Conservation (phyloP, 352 stramenopile species). For the Hyaloperonospora arabidopsidis region DNA sequence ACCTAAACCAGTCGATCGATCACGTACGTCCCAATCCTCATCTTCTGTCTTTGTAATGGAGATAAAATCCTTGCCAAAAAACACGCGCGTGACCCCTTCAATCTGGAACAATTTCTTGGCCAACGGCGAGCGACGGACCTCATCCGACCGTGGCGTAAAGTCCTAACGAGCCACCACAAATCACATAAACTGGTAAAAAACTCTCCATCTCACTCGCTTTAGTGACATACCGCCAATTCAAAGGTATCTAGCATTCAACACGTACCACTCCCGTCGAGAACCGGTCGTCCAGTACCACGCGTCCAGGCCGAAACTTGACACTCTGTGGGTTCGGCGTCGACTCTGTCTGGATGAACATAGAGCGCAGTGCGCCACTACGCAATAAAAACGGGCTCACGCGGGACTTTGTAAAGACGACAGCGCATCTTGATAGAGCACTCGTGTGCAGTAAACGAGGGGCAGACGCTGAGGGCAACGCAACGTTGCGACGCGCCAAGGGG, state of each 20-base stretch:
- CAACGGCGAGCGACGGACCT: constrained; percentile 89
- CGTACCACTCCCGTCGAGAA: constrained; percentile 73
- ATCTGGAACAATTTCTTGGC: constrained; percentile 95
- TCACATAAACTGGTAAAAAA: no score
- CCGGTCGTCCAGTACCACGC: constrained; percentile 83
- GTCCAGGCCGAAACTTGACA: constrained; percentile 96
- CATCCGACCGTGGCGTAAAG: constrained; percentile 75
- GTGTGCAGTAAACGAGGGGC: constrained; percentile 14
- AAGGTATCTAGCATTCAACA: background rate
- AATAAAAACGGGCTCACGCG: constrained; percentile 14
- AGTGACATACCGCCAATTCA: no score
- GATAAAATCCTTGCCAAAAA: constrained; percentile 97
- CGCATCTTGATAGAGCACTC: constrained; percentile 3
- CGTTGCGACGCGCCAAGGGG: constrained; percentile 20
- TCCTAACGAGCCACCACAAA: constrained; percentile 41
- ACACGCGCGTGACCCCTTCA: constrained; percentile 93
- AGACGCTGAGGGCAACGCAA: constrained; percentile 5
- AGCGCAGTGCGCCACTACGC: constrained; percentile 43
- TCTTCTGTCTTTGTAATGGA: constrained; percentile 95
- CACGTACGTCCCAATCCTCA: constrained; percentile 88
- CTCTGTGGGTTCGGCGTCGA: constrained; percentile 96
- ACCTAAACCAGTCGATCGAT: background rate
- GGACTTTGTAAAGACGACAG: background rate
- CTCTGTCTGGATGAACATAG: constrained; percentile 98
- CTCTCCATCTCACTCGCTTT: background rate